These are phyloP conservation scores for Xerocomellus amylosporus DNA, from an alignment of 768 basidiomycete species.

Conservation along the genomic window DNA sequence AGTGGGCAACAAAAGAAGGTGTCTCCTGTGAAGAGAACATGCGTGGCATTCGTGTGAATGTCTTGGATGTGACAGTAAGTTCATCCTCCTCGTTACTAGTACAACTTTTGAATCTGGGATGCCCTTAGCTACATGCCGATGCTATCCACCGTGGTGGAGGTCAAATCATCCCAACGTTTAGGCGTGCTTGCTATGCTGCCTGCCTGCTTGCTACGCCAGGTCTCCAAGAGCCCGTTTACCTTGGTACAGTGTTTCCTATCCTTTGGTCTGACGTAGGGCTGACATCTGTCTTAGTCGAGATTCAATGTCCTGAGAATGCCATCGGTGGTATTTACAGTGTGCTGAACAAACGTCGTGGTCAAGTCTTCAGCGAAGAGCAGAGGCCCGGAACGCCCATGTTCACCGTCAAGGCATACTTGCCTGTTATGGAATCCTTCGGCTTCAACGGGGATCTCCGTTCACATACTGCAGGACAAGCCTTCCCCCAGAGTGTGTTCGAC, in stretches of 20 bases:
- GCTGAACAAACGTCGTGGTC: conserved; percentile 95
- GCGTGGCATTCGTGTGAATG: conserved; percentile 96
- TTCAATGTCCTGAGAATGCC: conserved; percentile 95
- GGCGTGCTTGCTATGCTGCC: conserved; percentile 95
- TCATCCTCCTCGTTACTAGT: neutral
- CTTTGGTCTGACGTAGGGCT: conserved; percentile 1
- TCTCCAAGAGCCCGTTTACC: conserved; percentile 96
- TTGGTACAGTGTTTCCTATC: conserved; percentile 47
- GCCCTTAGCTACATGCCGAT: conserved; percentile 84
- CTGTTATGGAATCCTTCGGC: conserved; percentile 90
- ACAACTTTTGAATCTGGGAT: neutral
- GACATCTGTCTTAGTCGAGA: conserved; percentile 64
- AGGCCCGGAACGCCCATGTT: conserved; percentile 98
- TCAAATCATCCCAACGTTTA: conserved; percentile 95
- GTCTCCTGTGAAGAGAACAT: conserved; percentile 96
- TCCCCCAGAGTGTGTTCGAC: conserved; percentile 94
- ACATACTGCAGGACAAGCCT: conserved; percentile 94
- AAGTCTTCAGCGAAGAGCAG: conserved; percentile 98
- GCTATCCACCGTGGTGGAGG: conserved; percentile 99
- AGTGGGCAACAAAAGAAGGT: conserved; percentile 99
- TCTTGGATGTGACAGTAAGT: conserved; percentile 90
- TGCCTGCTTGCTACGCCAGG: conserved; percentile 86
- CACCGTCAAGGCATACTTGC: conserved; percentile 96
- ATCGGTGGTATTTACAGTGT: conserved; percentile 96
- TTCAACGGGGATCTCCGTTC: conserved; percentile 96